Base-by-base conservation (phyloP, 1,139 yeast species). In the Hemisphaericaspora xylofermentans region DNA sequence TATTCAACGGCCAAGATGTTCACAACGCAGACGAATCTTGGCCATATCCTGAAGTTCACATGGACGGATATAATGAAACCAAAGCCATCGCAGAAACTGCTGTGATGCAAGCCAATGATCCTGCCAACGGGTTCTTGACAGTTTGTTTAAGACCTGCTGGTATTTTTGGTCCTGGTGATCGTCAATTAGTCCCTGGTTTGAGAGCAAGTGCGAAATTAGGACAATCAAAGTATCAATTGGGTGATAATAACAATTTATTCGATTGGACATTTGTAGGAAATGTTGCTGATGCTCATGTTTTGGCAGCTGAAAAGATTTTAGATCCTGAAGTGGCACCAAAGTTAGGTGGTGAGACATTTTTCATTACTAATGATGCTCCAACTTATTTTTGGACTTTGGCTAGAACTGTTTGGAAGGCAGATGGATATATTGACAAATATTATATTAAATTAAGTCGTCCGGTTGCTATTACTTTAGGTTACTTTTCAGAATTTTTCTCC, bases 231-330 rank as follows among this genome's bases (percentile, higher is more conserved):
- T 88, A 88, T 63, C 98, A 94, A 63, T 73, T 94, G 39, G 98
- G 99, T 49, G 93, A 88, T 61, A 94, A 94, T 64, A 81, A 86
- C 61, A 93, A 93, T 58, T 66, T 94, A 45, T 94, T 93, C 57
- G 99, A 94, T 60, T 89, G 96, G 85, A 89, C 98, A 0, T 94
- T 89, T 56, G 98, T 86, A n/a, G 98, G 97, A n/a, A 94, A 94
- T 62, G 98, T 94, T 17, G 98, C 98, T 0, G 95, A 89, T 64
- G 84, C 97, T 5, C 99, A 94, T 63, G 89, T 93, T 8, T 70
- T 93, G 41, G 98, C 98, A 1, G 95, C 97, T 2, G 71, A 84
- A 53, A 82, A 82, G 62, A 65, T 91, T 15, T 64, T 88, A 40
- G 68, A 74, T 39, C 65, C 76, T 2, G 44, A 53, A 13, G 48